Evolutionary conservation across 2,329 filamentous ascomycete genomes (phyloP), one percentile per base, ranked within the genome.

Genomic region (Peltaster fructicola): DNA sequence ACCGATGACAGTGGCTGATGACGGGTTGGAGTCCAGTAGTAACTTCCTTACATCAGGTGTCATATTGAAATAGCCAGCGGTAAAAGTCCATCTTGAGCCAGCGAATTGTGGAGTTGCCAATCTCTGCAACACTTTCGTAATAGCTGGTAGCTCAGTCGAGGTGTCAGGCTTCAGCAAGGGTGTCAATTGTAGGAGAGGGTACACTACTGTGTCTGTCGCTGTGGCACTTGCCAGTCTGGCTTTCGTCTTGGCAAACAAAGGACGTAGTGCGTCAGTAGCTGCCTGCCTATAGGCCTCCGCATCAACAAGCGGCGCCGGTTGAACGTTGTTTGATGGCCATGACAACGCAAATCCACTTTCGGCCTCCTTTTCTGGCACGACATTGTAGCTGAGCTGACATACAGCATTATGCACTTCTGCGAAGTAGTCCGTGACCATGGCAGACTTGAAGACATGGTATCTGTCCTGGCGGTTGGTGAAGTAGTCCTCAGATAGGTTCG

Each of bases 41-140:
- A 92, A 65, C 18, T 73, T 67, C 3, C 79, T 84, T 11, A 95
- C 67, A 4, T 73, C 71, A 0, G 82, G 76, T 5, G 82, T 82
- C 28, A 91, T 91, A 56, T 98, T 98, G 58, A 98, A 98, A 56
- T 98, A 98, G 25, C 88, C 88, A 0, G 88, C 88, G 1, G 88
- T 95, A 50, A 98, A 95, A 0, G 81, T 88, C 88, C 88, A 98
- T 8, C 70, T 74, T 0, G 77, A 78, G 16, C 68, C 63, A 7
- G 61, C 56, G 40, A 80, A 77, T 5, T 62, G 54, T 12, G 0
- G 75, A 0, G 51, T 54, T 1, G 73, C 63, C 3, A 93, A 63
- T 1, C 65, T 66, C 20, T 65, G 64, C 3, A 95, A 63, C 18
- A 95, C 65, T 22, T 67, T 66, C 0, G 70, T 80, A 10, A 98